Evolutionary conservation across 2,329 filamentous ascomycete species (phyloP), one percentile per base, ranked within the genome.

Genomic region (Xylariaceae sp.): DNA sequence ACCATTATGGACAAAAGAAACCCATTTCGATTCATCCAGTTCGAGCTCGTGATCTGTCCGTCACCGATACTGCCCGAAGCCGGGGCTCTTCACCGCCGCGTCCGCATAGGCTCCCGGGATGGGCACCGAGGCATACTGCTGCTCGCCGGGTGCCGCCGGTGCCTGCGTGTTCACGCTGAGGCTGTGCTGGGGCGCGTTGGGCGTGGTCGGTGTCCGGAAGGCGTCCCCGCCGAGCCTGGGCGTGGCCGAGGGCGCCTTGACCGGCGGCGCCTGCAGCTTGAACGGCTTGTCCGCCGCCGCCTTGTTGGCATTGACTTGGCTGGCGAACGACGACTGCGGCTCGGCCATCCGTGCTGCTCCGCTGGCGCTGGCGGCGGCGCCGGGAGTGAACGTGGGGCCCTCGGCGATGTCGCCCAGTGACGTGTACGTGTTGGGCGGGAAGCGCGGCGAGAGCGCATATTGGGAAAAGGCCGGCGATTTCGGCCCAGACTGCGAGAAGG

Each of bases 91-190:
- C 36, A 76, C 47, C 5, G 66, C 67, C 37, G 67, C 66, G 30
- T 69, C 72, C 5, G 72, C 66, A 55, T 95, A 95, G 0, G 88
- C 84, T 5, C 83, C 84, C 0, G 90, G 90, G 39, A 95, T 94
- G 1, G 89, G 86, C 19, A 95, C 90, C 15, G 81, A 67, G 10
- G 80, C 89, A 58, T 94, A 95, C 31, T 79, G 77, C 49, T 83
- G 77, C 69, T 95, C 90, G 30, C 88, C 83, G 1, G 83, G 79
- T 8, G 83, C 83, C 17, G 77, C 72, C 9, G 72, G 73, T 13
- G 79, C 78, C 46, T 86, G 83, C 31, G 79, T 68, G 45, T 80
- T 72, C 38, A 70, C 51, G 33, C 65, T 66, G 22, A 58, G 56
- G 36, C 50, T 45, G 13, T 56, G 57, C 33, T 34, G 42, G 55